phyloP scores from a whole-genome alignment of 1,284 basidiomycete genomes.

The Ustilago loliicola region DNA sequence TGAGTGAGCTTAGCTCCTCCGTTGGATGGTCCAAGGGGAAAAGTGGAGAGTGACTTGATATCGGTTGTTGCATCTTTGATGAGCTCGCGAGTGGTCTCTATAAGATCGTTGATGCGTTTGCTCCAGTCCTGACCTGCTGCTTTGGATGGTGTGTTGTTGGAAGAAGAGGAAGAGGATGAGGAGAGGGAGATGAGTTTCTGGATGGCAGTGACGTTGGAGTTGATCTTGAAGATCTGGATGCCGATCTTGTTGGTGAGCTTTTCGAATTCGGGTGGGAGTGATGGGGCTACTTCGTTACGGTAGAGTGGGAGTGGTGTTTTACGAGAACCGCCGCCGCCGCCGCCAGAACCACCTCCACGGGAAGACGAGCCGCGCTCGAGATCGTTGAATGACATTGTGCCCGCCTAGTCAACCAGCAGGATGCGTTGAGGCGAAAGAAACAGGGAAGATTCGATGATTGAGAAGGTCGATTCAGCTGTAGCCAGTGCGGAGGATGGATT shows the following conservation, averaged over 20 bases:
- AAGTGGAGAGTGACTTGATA: conserved; percentile 77
- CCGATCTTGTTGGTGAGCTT: conserved; percentile 86
- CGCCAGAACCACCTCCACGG: conserved; percentile 19
- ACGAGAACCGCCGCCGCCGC: conserved; percentile 31
- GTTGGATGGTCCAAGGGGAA: conserved; percentile 24
- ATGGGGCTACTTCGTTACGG: conserved; percentile 33
- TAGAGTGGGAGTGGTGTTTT: conserved; percentile 54
- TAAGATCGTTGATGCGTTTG: conserved; percentile 80
- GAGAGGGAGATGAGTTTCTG: conserved; percentile 87
- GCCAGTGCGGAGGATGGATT: neutral
- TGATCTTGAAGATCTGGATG: conserved; percentile 98
- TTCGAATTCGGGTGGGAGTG: conserved; percentile 74
- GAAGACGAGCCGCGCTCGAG: conserved; percentile 71
- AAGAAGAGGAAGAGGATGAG: conserved; percentile 13
- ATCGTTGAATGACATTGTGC: conserved; percentile 73
- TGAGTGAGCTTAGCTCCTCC: conserved; percentile 72
- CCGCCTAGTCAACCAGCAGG: neutral
- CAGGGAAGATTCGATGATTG: too few species aligned
- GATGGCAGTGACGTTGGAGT: conserved; percentile 95
- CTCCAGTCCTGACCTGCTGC: conserved; percentile 73
- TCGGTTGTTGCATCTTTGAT: conserved; percentile 93
- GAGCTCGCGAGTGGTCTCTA: conserved; percentile 92
- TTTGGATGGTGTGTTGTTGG: conserved; percentile 18
- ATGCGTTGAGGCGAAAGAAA: too few species aligned
- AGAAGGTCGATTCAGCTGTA: neutral